A percentile compares a stretch with the other conserved stretches of the same genome.
These are phyloP conservation scores for Wickerhamomyces bovis DNA, from an alignment of 805 yeast species.

Conservation along the genomic window DNA sequence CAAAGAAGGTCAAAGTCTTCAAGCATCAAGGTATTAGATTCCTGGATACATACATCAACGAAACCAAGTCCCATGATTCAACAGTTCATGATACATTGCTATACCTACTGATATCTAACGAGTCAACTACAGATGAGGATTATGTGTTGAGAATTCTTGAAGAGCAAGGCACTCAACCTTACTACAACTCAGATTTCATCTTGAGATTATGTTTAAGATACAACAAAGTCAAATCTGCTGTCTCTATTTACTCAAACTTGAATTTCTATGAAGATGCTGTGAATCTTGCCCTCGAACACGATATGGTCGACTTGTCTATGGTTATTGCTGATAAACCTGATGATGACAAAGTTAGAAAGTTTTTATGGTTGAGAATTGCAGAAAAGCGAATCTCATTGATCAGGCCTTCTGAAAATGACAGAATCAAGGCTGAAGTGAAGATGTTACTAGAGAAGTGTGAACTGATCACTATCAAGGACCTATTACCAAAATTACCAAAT, in stretches of 20 bases:
- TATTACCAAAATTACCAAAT: slow-evolving; percentile 81
- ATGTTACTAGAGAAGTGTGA: slow-evolving; percentile 40
- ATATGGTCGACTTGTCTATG: slow-evolving; percentile 52
- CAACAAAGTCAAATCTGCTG: slow-evolving; percentile 57
- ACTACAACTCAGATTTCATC: slow-evolving; percentile 68
- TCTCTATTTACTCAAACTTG: slow-evolving; percentile 63
- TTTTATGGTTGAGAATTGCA: slow-evolving; percentile 64
- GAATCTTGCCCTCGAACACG: slow-evolving; percentile 58
- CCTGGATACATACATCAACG: slow-evolving; percentile 47
- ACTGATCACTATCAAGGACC: slow-evolving; percentile 64
- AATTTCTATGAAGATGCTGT: slow-evolving; percentile 78
- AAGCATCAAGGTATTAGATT: slow-evolving; percentile 65
- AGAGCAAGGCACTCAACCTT: slow-evolving; percentile 29
- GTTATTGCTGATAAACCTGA: slow-evolving; percentile 52
- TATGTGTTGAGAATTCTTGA: slow-evolving; percentile 46
- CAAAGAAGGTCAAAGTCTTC: slow-evolving; percentile 31
- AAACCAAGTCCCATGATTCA: slow-evolving; percentile 35
- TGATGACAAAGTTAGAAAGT: slow-evolving; percentile 50
- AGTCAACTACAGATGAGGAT: slow-evolving; percentile 33
- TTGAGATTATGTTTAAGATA: slow-evolving; percentile 64
- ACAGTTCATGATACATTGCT: slow-evolving; percentile 66
- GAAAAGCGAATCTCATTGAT: slow-evolving; percentile 24
- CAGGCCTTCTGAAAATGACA: slow-evolving; percentile 24
- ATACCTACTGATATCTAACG: slow-evolving; percentile 49
- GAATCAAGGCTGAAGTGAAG: slow-evolving; percentile 24